Base-by-base conservation (phyloP, 2,329 filamentous ascomycete species). In the Byssochlamys sp. region DNA sequence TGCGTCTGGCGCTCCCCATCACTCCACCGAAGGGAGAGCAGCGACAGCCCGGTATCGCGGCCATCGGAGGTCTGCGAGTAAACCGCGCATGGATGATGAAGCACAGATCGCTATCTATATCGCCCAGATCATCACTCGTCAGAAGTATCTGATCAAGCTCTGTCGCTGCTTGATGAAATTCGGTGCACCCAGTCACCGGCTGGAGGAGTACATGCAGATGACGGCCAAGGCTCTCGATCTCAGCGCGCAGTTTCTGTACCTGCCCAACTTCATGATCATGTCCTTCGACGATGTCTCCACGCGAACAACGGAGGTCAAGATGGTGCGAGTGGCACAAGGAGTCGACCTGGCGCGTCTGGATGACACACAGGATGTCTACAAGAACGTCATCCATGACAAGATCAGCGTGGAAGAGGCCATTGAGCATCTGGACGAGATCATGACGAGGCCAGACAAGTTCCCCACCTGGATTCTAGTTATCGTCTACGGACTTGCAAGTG, bases 261-360 rank as follows among this genome's bases (percentile, higher is more conserved):
- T 96, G 29, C 91, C 91, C 0, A 89, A 89, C 0, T 95, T 89
- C 67, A 96, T 96, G 91, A 89, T 96, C 57, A 88, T 96, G 68
- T 92, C 90, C 3, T 96, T 96, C 67, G 91, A 84, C 55, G 77
- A 78, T 55, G 59, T 69, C 9, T 64, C 71, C 4, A 78, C 77
- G 0, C 73, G 77, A 35, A 78, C 76, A 6, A 75, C 76, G 0
- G 74, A 79, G 58, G 73, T 79, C 29, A 76, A 76, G 56, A 67
- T 79, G 3, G 70, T 78, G 4, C 71, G 74, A 1, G 70, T 73
- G 7, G 65, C 65, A 1, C 74, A 77, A 58, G 75, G 72, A 1
- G 72, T 78, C 39, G 74, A 78, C 54, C 63, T 78, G 4, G 72
- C 73, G 1, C 73, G 72, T 26, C 64, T 78, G 33, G 70, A 70